Evolutionary conservation across 208 protist genomes (phyloP).

Genomic region (Crithidia mellificae): DNA sequence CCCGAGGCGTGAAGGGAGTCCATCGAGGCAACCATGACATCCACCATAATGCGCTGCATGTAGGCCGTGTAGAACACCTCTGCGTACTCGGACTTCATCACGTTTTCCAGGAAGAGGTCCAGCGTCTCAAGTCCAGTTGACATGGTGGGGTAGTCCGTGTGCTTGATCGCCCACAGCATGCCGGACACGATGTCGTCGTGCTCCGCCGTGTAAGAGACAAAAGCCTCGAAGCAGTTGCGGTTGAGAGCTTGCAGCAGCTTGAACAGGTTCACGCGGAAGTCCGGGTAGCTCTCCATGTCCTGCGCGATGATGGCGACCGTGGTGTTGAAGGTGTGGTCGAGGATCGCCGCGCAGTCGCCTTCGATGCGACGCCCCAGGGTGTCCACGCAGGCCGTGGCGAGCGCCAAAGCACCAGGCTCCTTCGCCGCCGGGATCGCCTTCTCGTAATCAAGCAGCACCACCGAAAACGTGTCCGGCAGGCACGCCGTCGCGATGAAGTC

Average conservation of each 20-base stretch:
- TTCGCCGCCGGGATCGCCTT: constrained; percentile 80
- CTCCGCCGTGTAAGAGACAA: constrained; percentile 65
- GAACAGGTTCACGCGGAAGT: constrained; percentile 98
- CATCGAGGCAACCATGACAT: constrained; percentile 81
- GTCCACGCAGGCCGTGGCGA: constrained; percentile 91
- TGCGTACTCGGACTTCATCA: constrained; percentile 52
- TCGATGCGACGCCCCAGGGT: constrained; percentile 78
- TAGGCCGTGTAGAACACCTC: constrained; percentile 77
- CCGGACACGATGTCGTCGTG: constrained; percentile 92
- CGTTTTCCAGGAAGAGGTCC: constrained; percentile 89
- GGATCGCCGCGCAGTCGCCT: constrained; percentile 92
- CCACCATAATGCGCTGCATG: constrained; percentile 79
- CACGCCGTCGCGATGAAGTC: constrained; percentile 89
- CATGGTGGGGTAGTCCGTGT: constrained; percentile 96
- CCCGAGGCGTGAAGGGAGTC: constrained; percentile 84
- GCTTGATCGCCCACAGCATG: constrained; percentile 98
- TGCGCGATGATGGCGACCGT: constrained; percentile 98
- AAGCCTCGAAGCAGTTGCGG: constrained; percentile 90
- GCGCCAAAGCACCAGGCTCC: constrained; percentile 94
- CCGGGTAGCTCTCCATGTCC: constrained; percentile 96
- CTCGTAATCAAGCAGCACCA: constrained; percentile 97
- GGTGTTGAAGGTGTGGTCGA: constrained; percentile 96
- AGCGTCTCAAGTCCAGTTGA: constrained; percentile 92
- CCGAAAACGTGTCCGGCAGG: constrained; percentile 94
- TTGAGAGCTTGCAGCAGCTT: constrained; percentile 96